These are phyloP conservation scores for Trypanosoma theileri DNA, from an alignment of 208 protist species.

Conservation along the genomic window DNA sequence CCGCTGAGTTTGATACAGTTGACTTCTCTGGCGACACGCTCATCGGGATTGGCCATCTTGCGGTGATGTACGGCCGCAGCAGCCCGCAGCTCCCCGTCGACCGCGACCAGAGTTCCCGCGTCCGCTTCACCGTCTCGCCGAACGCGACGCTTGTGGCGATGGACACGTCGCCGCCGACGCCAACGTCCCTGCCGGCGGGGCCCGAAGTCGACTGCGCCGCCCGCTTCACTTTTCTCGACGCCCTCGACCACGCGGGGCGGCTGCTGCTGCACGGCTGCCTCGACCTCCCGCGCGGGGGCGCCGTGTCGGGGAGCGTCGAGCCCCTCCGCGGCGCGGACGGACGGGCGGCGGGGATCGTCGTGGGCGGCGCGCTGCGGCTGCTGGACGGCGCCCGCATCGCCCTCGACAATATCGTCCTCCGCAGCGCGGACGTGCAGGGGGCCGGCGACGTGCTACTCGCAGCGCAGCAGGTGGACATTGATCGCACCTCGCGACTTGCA, in stretches of 20 bases:
- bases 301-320: conserved; percentile 39
- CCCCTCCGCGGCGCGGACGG: too few relatives aligned
- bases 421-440: conserved; percentile 20
- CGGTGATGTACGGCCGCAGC: conserved; percentile 47
- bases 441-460: conserved; percentile 1
- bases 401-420: conserved; percentile 46
- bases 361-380: conserved; percentile 45
- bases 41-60: conserved; percentile 38
- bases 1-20: conserved; percentile 35
- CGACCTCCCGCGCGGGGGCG: conserved; percentile 41
- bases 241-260: conserved; percentile 42
- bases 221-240: conserved; percentile 39
- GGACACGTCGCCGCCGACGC: too few relatives aligned
- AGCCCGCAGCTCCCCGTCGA: neutral
- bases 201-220: conserved; percentile 21
- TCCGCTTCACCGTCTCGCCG: neutral
- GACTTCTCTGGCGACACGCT: conserved; percentile 54
- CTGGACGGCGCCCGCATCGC: conserved; percentile 27
- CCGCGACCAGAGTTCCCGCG: too few relatives aligned
- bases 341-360: conserved; percentile 30
- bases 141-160: conserved; percentile 16
- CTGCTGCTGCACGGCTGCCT: conserved; percentile 50
- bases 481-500: conserved; percentile 6
- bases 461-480: neutral
- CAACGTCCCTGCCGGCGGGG: too few relatives aligned